A percentile compares a stretch with the other conserved stretches of the same genome.
These are phyloP conservation scores for Paramecium pentaurelia DNA, from an alignment of 73 alveolate species.

Conservation along the genomic window DNA sequence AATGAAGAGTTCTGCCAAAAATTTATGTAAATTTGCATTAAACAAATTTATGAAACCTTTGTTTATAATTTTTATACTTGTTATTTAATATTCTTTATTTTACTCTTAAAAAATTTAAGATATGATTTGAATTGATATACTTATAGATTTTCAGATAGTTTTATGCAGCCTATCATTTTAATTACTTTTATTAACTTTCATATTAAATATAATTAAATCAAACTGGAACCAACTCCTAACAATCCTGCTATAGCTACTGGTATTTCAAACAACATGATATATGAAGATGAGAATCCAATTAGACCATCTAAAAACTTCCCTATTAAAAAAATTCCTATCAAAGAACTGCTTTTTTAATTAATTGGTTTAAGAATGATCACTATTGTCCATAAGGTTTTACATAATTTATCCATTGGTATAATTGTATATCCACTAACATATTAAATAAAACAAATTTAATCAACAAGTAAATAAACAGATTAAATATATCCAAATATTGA, in stretches of 20 bases:
- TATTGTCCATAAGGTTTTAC: not conserved
- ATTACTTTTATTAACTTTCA: not conserved
- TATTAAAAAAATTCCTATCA: not conserved
- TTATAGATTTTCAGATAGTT: not conserved
- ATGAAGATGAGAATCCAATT: not conserved
- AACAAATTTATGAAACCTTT: not conserved
- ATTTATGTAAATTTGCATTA: conserved; percentile 45
- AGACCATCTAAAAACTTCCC: not conserved
- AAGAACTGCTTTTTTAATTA: not conserved
- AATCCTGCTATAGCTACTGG: not conserved
- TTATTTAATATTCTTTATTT: not conserved
- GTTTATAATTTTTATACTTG: not conserved
- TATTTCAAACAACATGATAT: not conserved
- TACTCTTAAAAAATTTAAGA: not conserved
- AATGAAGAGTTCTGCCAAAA: not conserved
- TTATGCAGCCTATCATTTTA: not conserved
- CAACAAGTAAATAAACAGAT: not conserved
- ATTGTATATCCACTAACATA: not conserved
- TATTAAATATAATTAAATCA: not conserved
- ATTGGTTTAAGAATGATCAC: not conserved
- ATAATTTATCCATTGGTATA: not conserved
- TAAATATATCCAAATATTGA: not conserved
- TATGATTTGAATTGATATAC: not conserved
- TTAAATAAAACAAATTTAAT: not conserved
- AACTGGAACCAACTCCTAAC: not conserved